These are phyloP conservation scores for Aaosphaeria pasadenensis DNA, from an alignment of 2,329 filamentous ascomycete genomes.

Conservation along the genomic window DNA sequence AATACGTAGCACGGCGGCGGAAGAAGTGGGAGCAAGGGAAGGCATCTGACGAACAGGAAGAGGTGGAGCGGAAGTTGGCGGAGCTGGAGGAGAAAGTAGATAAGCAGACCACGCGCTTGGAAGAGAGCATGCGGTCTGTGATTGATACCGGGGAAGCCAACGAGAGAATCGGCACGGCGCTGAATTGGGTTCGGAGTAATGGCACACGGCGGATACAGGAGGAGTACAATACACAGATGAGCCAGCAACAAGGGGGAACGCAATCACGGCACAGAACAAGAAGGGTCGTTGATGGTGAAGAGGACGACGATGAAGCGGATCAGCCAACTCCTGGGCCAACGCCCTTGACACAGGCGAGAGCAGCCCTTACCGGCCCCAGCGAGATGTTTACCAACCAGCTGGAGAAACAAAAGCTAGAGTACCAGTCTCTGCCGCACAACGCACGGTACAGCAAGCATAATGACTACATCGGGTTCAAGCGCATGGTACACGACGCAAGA, in stretches of 20 bases:
- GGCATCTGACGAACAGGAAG: constrained; percentile 36
- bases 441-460: constrained; percentile 58
- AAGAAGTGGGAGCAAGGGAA: constrained; percentile 35
- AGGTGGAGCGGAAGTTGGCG: constrained; percentile 38
- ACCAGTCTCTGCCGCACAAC: constrained; percentile 36
- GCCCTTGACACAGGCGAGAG: constrained; percentile 31
- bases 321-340: constrained; percentile 37
- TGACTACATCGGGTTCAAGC: constrained; percentile 60
- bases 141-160: constrained; percentile 56
- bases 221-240: constrained; percentile 34
- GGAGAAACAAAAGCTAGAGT: constrained; percentile 42
- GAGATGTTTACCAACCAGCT: constrained; percentile 37
- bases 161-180: constrained; percentile 41
- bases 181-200: constrained; percentile 43
- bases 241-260: constrained; percentile 34
- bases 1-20: constrained; percentile 33
- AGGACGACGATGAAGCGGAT: constrained; percentile 34
- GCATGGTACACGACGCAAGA: constrained; percentile 59
- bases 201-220: constrained; percentile 23
- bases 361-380: constrained; percentile 31
- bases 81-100: constrained; percentile 46
- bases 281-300: constrained; percentile 38
- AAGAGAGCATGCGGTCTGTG: constrained; percentile 55
- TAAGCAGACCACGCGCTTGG: constrained; percentile 53
- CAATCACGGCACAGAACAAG: constrained; percentile 31